Conservation (phyloP, 495 filamentous ascomycete genomes). For the Alectoria sarmentosa region DNA sequence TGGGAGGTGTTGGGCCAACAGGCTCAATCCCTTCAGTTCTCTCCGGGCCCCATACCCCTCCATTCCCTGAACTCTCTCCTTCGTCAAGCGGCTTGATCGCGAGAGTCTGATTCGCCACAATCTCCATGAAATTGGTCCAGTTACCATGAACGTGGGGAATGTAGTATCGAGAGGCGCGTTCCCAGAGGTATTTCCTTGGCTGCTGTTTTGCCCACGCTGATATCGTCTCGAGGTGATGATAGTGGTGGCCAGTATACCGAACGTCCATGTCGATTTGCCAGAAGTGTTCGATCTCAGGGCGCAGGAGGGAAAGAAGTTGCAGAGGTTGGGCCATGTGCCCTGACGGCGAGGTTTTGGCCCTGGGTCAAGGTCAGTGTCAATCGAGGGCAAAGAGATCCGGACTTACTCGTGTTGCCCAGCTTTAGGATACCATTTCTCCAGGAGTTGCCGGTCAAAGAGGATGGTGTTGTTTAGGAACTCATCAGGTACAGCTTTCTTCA, state of each 20-base stretch:
- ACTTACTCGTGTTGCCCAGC: slow-evolving; percentile 29
- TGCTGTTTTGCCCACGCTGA: slow-evolving; percentile 51
- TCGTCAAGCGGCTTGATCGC: not conserved
- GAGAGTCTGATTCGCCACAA: slow-evolving; percentile 35
- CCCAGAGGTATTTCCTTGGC: slow-evolving; percentile 65
- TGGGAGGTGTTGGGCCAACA: slow-evolving; percentile 53
- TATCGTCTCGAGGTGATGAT: slow-evolving; percentile 58
- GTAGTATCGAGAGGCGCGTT: slow-evolving; percentile 66
- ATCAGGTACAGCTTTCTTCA: slow-evolving; percentile 49
- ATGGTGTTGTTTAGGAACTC: slow-evolving; percentile 63
- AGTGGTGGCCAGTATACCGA: slow-evolving; percentile 63
- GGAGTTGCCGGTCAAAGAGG: slow-evolving; percentile 56
- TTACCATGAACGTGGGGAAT: slow-evolving; percentile 56
- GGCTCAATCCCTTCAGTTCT: slow-evolving; percentile 46
- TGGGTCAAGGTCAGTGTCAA: slow-evolving; percentile 19
- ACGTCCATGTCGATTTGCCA: slow-evolving; percentile 76
- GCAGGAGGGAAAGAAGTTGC: slow-evolving; percentile 53
- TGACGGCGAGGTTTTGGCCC: slow-evolving; percentile 6
- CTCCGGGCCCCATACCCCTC: slow-evolving; percentile 57
- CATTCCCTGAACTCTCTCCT: slow-evolving; percentile 27
- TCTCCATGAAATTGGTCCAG: slow-evolving; percentile 48
- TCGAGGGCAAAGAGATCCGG: not conserved
- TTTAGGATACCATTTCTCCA: slow-evolving; percentile 52
- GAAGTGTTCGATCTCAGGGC: slow-evolving; percentile 65
- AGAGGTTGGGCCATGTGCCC: slow-evolving; percentile 34